phyloP scores from a whole-genome alignment of 495 filamentous ascomycete species.

The Aspergillus hancockii region DNA sequence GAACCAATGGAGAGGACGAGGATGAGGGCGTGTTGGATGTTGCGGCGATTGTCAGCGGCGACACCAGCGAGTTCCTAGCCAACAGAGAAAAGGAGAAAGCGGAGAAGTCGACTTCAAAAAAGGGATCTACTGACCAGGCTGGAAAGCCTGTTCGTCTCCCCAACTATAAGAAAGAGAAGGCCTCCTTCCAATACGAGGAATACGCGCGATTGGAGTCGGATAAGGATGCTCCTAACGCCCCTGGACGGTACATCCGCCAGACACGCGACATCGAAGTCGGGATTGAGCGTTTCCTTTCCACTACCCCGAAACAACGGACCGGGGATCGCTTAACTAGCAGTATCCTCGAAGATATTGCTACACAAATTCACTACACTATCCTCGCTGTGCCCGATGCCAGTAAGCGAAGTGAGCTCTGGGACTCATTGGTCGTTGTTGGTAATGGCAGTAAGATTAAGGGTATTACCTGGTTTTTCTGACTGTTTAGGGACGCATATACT shows the following conservation, averaged over 20 bases:
- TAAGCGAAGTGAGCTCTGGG: constrained; percentile 84
- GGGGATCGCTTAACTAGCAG: constrained; percentile 51
- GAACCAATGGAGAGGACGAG: constrained; percentile 50
- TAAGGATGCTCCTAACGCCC: constrained; percentile 23
- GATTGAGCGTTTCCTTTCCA: constrained; percentile 81
- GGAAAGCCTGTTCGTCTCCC: constrained; percentile 65
- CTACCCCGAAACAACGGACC: constrained; percentile 40
- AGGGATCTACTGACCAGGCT: constrained; percentile 47
- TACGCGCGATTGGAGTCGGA: constrained; percentile 57
- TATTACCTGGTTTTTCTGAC: constrained; percentile 23
- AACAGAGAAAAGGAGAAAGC: constrained; percentile 89
- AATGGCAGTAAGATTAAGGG: constrained; percentile 84
- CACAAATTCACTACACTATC: constrained; percentile 78
- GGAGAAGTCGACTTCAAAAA: constrained; percentile 73
- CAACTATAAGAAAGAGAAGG: constrained; percentile 77
- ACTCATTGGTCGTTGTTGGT: constrained; percentile 82
- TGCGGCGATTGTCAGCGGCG: constrained; percentile 90
- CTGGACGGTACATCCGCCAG: constrained; percentile 42
- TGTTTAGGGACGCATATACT: constrained; percentile 1
- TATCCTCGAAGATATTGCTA: constrained; percentile 77
- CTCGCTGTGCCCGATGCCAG: constrained; percentile 74
- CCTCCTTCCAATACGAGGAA: constrained; percentile 83
- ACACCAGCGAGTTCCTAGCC: constrained; percentile 88
- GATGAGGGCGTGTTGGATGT: constrained; percentile 91
- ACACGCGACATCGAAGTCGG: constrained; percentile 80